Conservation (phyloP, 2,329 filamentous ascomycete genomes). For the Ceratocystiopsis sp. region DNA sequence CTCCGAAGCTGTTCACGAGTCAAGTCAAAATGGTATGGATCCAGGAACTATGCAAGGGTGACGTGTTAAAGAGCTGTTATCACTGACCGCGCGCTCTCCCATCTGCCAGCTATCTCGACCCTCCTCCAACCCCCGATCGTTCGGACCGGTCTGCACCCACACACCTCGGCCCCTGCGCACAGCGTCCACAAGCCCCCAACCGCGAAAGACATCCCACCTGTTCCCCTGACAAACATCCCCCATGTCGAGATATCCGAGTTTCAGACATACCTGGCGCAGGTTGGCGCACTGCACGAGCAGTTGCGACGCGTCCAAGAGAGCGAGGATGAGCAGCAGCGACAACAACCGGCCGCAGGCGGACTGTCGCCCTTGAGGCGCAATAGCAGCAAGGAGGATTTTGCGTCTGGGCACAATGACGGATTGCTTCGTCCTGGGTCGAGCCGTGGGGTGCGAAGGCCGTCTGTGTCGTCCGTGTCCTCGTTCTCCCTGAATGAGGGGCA, state of each 20-base stretch:
- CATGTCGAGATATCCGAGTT: conserved; percentile 69
- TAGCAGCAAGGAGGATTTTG: conserved; percentile 25
- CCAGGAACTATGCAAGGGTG: too few species aligned
- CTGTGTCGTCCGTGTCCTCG: conserved; percentile 26
- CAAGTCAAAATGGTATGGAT: conserved; percentile 59
- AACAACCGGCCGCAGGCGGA: conserved; percentile 16
- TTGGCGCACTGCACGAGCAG: conserved; percentile 77
- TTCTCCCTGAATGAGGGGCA: conserved; percentile 19
- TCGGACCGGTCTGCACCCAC: conserved; percentile 68
- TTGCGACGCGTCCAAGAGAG: conserved; percentile 70
- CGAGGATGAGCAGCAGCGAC: conserved; percentile 39
- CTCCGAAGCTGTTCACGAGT: conserved; percentile 44
- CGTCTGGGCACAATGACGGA: conserved; percentile 23
- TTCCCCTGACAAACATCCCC: conserved; percentile 74
- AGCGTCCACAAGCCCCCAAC: conserved; percentile 70
- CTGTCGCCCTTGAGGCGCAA: conserved; percentile 15
- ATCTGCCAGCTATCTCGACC: conserved; percentile 61
- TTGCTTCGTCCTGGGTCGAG: conserved; percentile 28
- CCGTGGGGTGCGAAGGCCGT: conserved; percentile 23
- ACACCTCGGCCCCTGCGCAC: conserved; percentile 51
- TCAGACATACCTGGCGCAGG: conserved; percentile 65
- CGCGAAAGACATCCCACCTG: conserved; percentile 78
- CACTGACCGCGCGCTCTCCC: not conserved
- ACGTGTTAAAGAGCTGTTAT: conserved; percentile 6
- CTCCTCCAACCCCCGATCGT: conserved; percentile 84